These are phyloP conservation scores for Talaromyces pinophilus DNA, from an alignment of 2,329 filamentous ascomycete species.

Conservation along the genomic window DNA sequence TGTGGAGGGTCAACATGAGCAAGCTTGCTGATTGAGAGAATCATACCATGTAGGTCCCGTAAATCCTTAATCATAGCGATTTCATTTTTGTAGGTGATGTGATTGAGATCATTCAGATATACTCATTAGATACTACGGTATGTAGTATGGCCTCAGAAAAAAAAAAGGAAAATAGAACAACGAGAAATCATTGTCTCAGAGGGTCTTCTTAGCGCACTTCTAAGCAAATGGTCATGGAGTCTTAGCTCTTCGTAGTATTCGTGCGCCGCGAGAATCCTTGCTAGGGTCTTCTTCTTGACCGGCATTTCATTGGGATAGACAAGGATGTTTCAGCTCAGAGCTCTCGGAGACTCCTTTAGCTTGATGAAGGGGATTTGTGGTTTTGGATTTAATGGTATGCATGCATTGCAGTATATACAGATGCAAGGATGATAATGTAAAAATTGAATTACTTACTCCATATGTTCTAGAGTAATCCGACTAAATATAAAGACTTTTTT, in stretches of 20 bases:
- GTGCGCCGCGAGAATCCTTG: constrained; percentile 11
- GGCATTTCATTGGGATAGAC: not conserved
- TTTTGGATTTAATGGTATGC: too few relatives aligned
- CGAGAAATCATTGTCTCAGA: constrained; percentile 10
- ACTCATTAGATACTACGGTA: not conserved
- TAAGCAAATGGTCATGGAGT: not conserved
- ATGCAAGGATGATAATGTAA: too few relatives aligned
- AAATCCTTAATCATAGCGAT: constrained; percentile 10
- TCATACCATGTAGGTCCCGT: not conserved
- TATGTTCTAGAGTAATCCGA: too few relatives aligned
- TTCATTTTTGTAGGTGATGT: constrained; percentile 5
- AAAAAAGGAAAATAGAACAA: constrained; percentile 12
- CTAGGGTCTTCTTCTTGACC: constrained; percentile 7
- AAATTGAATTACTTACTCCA: too few relatives aligned
- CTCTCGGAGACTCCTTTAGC: not conserved
- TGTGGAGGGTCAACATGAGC: constrained; percentile 3
- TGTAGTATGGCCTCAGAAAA: not conserved
- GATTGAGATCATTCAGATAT: not conserved
- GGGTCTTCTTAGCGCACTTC: constrained; percentile 8
- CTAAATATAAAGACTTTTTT: too few relatives aligned
- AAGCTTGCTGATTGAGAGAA: constrained; percentile 6
- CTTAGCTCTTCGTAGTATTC: constrained; percentile 7
- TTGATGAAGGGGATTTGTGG: too few relatives aligned
- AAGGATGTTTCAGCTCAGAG: constrained; percentile 7
- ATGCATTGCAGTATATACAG: too few relatives aligned